Evolutionary conservation across 345 rosid genomes (phyloP), one percentile per base, ranked within the genome.

Genomic region (Hibiscus mutabilis): DNA sequence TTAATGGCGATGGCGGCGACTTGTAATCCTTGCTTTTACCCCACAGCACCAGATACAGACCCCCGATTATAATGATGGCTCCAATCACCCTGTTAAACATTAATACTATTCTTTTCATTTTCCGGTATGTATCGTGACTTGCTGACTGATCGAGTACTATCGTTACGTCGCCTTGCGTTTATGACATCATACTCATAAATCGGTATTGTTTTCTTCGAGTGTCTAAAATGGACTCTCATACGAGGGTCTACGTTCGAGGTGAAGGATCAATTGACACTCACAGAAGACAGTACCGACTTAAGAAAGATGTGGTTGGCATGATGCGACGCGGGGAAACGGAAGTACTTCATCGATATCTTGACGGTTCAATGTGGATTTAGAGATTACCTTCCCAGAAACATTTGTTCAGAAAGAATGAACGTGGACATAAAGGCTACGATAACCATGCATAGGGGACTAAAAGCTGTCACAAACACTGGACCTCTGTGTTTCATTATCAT

Each of bases 381-480:
- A 25, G 19, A 3, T 21, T 88, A 87, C 97, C 98, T 95, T 80
- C 97, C 99, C 18, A 95, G 49, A 74, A 57, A 90, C 88, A 95
- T 82, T 69, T 87, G 86, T 81, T 95, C 99, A 0, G 86, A 85
- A 8, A 92, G 85, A 58, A 95, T 87, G 79, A 95, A 53, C 46
- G 96, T 74, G n/a, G 97, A 86, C 85, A 86, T 66, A 63, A 87
- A 66, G 0, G 97, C 97, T 15, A 95, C 97, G 14, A 95, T 84
- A 64, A 92, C 85, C 97, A 89, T 90, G 82, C 89, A 67, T 0
- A 95, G 76, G 14, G 99, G 97, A 77, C 70, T 85, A 18, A 92
- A 92, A 60, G 99, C 97, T 33, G 93, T 82, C 5, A 95, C 91
- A 70, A 90, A 95, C 47, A 95, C 97, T 0, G 99, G 97, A 14